Conservation (phyloP, 2,329 filamentous ascomycete genomes). For the Cephalotrichum gorgonifer region DNA sequence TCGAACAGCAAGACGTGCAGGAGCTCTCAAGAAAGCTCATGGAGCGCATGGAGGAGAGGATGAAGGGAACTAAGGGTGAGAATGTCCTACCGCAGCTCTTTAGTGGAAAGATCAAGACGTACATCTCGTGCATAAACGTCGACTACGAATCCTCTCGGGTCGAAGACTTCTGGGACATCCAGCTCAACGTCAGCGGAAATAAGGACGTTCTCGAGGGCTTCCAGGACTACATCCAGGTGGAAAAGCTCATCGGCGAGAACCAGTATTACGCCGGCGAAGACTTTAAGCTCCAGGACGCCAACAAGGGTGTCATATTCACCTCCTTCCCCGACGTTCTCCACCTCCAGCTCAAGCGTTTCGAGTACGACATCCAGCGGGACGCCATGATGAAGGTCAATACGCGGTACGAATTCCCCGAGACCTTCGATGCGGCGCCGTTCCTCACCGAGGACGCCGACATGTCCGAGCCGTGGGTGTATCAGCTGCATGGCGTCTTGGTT, state of each 20-base stretch:
- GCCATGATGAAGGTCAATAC: slow-evolving; percentile 99
- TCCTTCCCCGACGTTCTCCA: slow-evolving; percentile 91
- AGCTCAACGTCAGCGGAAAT: slow-evolving; percentile 92
- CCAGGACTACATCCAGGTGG: slow-evolving; percentile 89
- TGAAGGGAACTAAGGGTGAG: slow-evolving; percentile 92
- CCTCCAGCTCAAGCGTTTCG: slow-evolving; percentile 91
- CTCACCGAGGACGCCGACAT: slow-evolving; percentile 76
- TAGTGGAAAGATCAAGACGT: slow-evolving; percentile 96
- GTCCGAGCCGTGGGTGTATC: slow-evolving; percentile 84
- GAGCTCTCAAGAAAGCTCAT: slow-evolving; percentile 94
- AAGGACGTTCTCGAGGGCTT: slow-evolving; percentile 91
- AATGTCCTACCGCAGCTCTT: slow-evolving; percentile 86
- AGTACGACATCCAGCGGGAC: slow-evolving; percentile 92
- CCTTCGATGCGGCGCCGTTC: slow-evolving; percentile 77
- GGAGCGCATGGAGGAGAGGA: slow-evolving; percentile 92
- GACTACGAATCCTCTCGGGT: slow-evolving; percentile 92
- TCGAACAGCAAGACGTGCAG: slow-evolving; percentile 97
- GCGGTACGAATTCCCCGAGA: slow-evolving; percentile 78
- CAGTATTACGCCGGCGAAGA: slow-evolving; percentile 91
- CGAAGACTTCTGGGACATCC: slow-evolving; percentile 98
- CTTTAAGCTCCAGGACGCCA: slow-evolving; percentile 87
- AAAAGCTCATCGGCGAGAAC: slow-evolving; percentile 96
- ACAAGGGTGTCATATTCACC: slow-evolving; percentile 96
- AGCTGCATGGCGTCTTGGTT: slow-evolving; percentile 88
- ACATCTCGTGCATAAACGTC: slow-evolving; percentile 97